phyloP scores from a whole-genome alignment of 495 filamentous ascomycete species.

The Lepraria neglecta region DNA sequence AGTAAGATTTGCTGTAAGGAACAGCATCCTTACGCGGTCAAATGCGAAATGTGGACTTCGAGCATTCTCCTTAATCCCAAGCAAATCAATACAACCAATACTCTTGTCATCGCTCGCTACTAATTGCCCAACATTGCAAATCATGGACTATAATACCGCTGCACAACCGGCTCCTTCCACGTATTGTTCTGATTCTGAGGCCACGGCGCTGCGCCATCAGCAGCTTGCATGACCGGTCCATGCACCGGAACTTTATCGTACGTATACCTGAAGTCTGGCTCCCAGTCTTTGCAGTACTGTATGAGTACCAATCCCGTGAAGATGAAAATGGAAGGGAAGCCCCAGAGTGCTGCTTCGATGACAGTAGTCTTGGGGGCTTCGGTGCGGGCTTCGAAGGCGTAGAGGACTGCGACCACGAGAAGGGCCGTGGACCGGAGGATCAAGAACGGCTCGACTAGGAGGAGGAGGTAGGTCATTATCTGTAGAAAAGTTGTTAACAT shows the following conservation, averaged over 20 bases:
- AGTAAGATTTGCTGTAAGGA: too few species aligned
- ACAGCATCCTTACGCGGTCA: too few species aligned
- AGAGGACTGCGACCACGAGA: slow-evolving; percentile 4
- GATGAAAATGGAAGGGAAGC: neutral
- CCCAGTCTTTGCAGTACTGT: slow-evolving; percentile 5
- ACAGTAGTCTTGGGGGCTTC: slow-evolving; percentile 2
- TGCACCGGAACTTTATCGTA: neutral
- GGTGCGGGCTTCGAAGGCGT: neutral
- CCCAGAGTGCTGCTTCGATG: slow-evolving; percentile 2
- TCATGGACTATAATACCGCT: slow-evolving; percentile 2
- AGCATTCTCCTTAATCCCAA: too few species aligned
- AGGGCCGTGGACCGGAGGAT: neutral
- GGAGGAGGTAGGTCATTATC: slow-evolving; percentile 7
- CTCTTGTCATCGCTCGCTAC: too few species aligned
- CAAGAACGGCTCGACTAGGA: neutral
- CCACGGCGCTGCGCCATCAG: neutral
- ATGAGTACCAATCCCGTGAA: slow-evolving; percentile 11
- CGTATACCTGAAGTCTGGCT: slow-evolving; percentile 8
- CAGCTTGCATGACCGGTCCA: neutral
- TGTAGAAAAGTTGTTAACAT: neutral
- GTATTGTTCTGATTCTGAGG: neutral
- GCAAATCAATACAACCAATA: too few species aligned
- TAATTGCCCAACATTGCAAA: neutral
- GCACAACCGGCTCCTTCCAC: slow-evolving; percentile 1
- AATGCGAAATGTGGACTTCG: too few species aligned